phyloP scores from a whole-genome alignment of 2,329 filamentous ascomycete species.

The Monosporascus sp. region DNA sequence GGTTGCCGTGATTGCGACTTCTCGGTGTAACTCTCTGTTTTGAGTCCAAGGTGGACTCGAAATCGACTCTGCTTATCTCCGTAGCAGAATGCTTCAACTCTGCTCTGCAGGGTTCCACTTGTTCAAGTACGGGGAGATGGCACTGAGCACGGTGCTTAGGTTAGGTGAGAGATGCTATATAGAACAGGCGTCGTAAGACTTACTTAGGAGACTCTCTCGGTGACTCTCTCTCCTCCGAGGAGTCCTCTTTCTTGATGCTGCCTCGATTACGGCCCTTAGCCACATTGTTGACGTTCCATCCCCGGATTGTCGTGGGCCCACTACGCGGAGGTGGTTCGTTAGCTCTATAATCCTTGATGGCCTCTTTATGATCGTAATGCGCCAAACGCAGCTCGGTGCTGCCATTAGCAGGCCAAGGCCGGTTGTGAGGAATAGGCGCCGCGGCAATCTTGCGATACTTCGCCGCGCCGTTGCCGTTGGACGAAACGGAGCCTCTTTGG shows the following conservation, averaged over 20 bases:
- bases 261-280: slow-evolving; percentile 25
- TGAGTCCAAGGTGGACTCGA: too few species aligned
- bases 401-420: slow-evolving; percentile 39
- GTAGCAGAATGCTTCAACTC: slow-evolving; percentile 2
- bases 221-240: slow-evolving; percentile 25
- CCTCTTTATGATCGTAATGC: slow-evolving; percentile 47
- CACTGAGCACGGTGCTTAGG: slow-evolving; percentile 11
- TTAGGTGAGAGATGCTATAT: slow-evolving; percentile 6
- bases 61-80: too few species aligned
- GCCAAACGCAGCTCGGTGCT: slow-evolving; percentile 52
- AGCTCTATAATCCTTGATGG: slow-evolving; percentile 53
- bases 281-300: slow-evolving; percentile 47
- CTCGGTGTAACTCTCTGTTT: too few species aligned
- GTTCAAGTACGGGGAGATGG: slow-evolving; percentile 19
- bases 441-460: slow-evolving; percentile 56
- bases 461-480: slow-evolving; percentile 21
- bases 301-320: slow-evolving; percentile 51
- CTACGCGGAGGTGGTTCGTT: slow-evolving; percentile 50
- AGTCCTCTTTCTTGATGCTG: slow-evolving; percentile 21
- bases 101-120: slow-evolving; percentile 24
- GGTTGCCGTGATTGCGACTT: too few species aligned
- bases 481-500: slow-evolving; percentile 26
- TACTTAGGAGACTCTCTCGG: slow-evolving; percentile 25
- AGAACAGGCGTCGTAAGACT: slow-evolving; percentile 7
- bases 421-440: slow-evolving; percentile 48